Conservation (phyloP, 257 asterid genomes). For the Misopates orontium region DNA sequence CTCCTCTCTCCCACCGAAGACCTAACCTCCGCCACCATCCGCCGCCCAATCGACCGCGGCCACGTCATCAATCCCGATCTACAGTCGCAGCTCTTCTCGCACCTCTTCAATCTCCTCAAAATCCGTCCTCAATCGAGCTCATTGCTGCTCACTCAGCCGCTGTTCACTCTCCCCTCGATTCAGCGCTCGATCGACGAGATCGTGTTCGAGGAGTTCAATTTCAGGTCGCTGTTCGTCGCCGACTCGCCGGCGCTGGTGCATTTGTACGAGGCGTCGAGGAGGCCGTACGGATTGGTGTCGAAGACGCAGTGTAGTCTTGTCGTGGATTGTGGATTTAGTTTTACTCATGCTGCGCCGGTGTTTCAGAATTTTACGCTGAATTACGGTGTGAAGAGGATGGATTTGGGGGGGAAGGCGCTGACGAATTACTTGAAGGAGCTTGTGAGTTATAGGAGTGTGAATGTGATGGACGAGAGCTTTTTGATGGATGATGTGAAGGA, state of each 20-base stretch:
- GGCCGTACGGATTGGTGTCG: constrained; percentile 70
- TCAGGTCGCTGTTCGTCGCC: constrained; percentile 63
- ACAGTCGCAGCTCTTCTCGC: constrained; percentile 80
- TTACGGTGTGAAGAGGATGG: constrained; percentile 83
- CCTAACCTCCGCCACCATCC: constrained; percentile 94
- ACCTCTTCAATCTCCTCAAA: constrained; percentile 73
- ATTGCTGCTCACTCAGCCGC: constrained; percentile 85
- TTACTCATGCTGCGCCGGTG: constrained; percentile 93
- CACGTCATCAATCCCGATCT: constrained; percentile 86
- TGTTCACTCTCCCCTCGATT: constrained; percentile 80
- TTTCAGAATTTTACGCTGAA: constrained; percentile 82
- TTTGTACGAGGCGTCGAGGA: constrained; percentile 79
- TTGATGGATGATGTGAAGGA: constrained; percentile 95
- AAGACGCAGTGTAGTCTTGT: constrained; percentile 90
- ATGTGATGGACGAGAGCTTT: constrained; percentile 95
- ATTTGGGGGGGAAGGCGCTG: constrained; percentile 91
- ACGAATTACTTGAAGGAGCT: constrained; percentile 88
- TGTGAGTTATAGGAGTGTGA: constrained; percentile 90
- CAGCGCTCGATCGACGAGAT: constrained; percentile 74
- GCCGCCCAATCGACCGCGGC: constrained; percentile 97
- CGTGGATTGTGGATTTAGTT: constrained; percentile 90
- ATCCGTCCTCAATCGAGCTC: constrained; percentile 62
- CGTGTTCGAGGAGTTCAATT: constrained; percentile 82
- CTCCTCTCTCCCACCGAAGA: constrained; percentile 82
- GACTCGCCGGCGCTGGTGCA: constrained; percentile 89